These are phyloP conservation scores for Raphanus raphanistrum DNA, from an alignment of 345 rosid species.

Conservation along the genomic window DNA sequence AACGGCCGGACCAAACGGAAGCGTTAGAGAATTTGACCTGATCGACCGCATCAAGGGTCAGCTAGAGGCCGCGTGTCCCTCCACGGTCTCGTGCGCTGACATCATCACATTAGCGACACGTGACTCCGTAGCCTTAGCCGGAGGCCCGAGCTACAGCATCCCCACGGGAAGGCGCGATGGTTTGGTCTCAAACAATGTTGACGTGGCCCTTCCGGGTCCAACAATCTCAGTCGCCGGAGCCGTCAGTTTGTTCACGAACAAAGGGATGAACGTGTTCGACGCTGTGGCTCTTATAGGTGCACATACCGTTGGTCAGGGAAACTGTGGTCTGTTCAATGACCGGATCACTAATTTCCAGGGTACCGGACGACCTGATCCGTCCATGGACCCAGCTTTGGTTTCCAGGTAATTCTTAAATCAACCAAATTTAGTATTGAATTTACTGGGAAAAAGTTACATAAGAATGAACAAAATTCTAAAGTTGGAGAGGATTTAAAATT, in stretches of 20 bases:
- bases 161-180: conserved; percentile 72
- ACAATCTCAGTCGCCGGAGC: conserved; percentile 48
- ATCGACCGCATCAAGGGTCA: conserved; percentile 60
- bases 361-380: conserved; percentile 51
- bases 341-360: conserved; percentile 55
- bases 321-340: conserved; percentile 53
- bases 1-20: conserved; percentile 62
- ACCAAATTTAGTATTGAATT: background rate
- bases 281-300: conserved; percentile 65
- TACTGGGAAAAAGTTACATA: background rate
- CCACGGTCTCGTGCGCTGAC: conserved; percentile 74
- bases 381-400: conserved; percentile 49
- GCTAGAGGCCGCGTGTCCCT: conserved; percentile 59
- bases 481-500: background rate
- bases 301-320: conserved; percentile 58
- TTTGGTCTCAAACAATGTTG: conserved; percentile 38
- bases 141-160: conserved; percentile 49
- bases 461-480: background rate
- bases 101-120: conserved; percentile 39
- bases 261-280: conserved; percentile 41
- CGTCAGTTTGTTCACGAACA: conserved; percentile 40
- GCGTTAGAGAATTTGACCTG: conserved; percentile 60
- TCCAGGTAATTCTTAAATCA: conserved; percentile 19
- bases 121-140: conserved; percentile 36
- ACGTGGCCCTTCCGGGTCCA: conserved; percentile 53